These are phyloP conservation scores for Anethum foeniculum DNA, from an alignment of 140 eudicot genomes.

Conservation along the genomic window DNA sequence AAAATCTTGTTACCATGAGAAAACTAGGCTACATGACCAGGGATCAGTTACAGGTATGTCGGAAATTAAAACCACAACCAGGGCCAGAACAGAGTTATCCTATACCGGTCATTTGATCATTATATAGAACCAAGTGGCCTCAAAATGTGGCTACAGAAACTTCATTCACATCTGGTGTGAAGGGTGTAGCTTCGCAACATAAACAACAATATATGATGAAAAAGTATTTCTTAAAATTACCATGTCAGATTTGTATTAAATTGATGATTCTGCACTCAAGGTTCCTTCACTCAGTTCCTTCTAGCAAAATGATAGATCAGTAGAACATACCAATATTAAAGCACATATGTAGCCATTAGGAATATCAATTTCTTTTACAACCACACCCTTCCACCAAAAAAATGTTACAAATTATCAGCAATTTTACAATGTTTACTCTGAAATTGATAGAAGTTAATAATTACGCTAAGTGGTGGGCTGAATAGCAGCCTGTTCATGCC, in stretches of 20 bases:
- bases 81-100: not conserved
- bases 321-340: too few species aligned
- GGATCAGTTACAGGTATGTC: not conserved
- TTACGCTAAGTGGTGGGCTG: constrained; percentile 37
- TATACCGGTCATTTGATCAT: not conserved
- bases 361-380: not conserved
- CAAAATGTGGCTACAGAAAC: not conserved
- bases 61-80: not conserved
- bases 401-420: not conserved
- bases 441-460: not conserved
- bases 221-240: too few species aligned
- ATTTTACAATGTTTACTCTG: not conserved
- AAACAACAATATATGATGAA: too few species aligned
- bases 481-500: constrained; percentile 75
- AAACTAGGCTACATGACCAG: too few species aligned
- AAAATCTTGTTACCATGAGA: too few species aligned
- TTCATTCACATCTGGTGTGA: not conserved
- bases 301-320: too few species aligned
- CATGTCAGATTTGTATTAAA: too few species aligned
- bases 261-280: too few species aligned
- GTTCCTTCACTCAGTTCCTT: too few species aligned
- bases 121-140: not conserved
- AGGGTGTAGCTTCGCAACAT: not conserved
- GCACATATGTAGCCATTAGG: not conserved
- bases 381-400: not conserved